phyloP scores from a whole-genome alignment of 345 rosid species.

The Moricandia moricandioides region DNA sequence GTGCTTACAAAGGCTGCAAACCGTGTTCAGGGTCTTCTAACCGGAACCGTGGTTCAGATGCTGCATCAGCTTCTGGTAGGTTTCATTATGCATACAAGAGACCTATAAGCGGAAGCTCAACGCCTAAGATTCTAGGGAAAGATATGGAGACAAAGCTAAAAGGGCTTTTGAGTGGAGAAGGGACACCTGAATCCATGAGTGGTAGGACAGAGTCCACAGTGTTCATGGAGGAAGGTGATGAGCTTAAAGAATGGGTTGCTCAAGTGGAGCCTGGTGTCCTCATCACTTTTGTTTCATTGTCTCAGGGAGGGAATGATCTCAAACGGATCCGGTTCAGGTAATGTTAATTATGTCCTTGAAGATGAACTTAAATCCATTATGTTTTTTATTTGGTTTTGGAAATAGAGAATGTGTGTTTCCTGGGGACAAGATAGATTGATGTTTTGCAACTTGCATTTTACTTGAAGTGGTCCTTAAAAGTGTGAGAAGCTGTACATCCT shows the following conservation, averaged over 20 bases:
- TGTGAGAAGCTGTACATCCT: constrained; percentile 13
- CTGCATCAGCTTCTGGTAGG: constrained; percentile 61
- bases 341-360: neutral
- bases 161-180: constrained; percentile 88
- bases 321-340: constrained; percentile 96
- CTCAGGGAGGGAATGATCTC: constrained; percentile 91
- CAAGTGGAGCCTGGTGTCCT: constrained; percentile 99
- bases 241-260: constrained; percentile 95
- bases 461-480: constrained; percentile 33
- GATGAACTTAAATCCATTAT: neutral
- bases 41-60: constrained; percentile 57
- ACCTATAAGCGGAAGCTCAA: constrained; percentile 51
- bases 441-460: constrained; percentile 26
- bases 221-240: constrained; percentile 74
- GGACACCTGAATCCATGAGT: constrained; percentile 82
- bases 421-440: constrained; percentile 19
- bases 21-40: constrained; percentile 77
- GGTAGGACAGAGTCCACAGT: constrained; percentile 75
- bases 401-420: constrained; percentile 16
- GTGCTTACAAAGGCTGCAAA: constrained; percentile 84
- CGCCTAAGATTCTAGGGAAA: constrained; percentile 69
- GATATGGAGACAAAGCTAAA: constrained; percentile 80
- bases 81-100: constrained; percentile 69
- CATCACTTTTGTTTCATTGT: constrained; percentile 79
- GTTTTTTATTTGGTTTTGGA: neutral